Evolutionary conservation across 2,329 filamentous ascomycete genomes (phyloP), one percentile per base, ranked within the genome.

Genomic region (Escovopsis weberi): DNA sequence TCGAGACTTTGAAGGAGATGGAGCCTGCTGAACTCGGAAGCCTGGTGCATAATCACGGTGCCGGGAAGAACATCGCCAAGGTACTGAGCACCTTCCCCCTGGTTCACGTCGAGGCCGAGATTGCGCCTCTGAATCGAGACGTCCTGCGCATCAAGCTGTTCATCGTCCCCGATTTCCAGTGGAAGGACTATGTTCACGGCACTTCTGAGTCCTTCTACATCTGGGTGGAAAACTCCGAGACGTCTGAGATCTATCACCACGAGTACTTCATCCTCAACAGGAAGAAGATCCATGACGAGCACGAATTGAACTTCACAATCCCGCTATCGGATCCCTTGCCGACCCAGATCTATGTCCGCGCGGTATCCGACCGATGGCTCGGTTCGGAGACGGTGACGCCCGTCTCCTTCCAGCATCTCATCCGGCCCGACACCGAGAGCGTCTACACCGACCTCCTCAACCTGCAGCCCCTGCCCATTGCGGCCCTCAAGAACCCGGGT

Each of bases 201-300:
- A 86, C 80, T 3, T 95, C 89, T 0, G 91, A 98, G 56, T 89
- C 89, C 4, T 98, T 93, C 64, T 98, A 93, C 75, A 82, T 98
- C 45, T 98, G 91, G 93, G 89, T 98, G 3, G 91, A 98, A 60
- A 94, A 96, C 58, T 95, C 89, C 0, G 91, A 96, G 53, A 95
- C 88, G 0, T 88, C 86, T 0, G 88, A 96, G 60, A 96, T 98
- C 35, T 96, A 94, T 54, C 91, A 98, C 54, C 85, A 96, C 50
- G 91, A 98, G 59, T 95, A 82, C 62, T 96, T 98, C 63, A 91
- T 98, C 44, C 71, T 98, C 6, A 93, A 79, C 47, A 74, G 87
- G 48, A 85, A 78, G 61, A 95, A 94, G 68, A 70, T 98, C 2
- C 78, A 94, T 51, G 88, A 96, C 57, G 85, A 91, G n/a, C 91